A percentile compares a stretch with the other conserved stretches of the same genome.
These are phyloP conservation scores for Annulohypoxylon moriforme DNA, from an alignment of 495 filamentous ascomycete genomes.

Conservation along the genomic window DNA sequence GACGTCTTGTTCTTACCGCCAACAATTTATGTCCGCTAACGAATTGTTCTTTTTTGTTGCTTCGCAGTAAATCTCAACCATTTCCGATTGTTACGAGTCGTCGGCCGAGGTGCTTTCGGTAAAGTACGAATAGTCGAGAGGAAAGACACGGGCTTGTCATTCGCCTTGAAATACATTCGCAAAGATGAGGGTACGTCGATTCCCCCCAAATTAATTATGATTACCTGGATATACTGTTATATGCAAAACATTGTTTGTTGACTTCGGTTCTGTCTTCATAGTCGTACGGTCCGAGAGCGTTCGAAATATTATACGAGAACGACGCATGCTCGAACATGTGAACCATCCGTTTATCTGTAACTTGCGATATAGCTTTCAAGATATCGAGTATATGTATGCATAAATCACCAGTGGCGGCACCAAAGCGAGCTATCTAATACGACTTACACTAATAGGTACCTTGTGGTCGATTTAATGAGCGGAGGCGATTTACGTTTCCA, in stretches of 20 bases:
- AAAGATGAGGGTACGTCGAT: constrained; percentile 91
- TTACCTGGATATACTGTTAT: background rate
- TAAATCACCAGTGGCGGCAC: background rate
- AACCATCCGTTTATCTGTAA: constrained; percentile 99
- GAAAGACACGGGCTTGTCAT: constrained; percentile 91
- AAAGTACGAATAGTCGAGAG: constrained; percentile 98
- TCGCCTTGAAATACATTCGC: constrained; percentile 97
- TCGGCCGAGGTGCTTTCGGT: constrained; percentile 97
- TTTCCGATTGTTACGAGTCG: constrained; percentile 92
- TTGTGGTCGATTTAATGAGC: constrained; percentile 98
- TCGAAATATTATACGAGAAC: constrained; percentile 95
- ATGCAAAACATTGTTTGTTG: constrained; percentile 17
- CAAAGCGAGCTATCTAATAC: constrained; percentile 30
- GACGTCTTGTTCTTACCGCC: constrained; percentile 17
- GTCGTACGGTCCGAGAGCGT: constrained; percentile 98
- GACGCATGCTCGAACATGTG: constrained; percentile 96
- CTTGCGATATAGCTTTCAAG: constrained; percentile 97
- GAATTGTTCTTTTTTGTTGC: constrained; percentile 27
- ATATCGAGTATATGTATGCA: constrained; percentile 96
- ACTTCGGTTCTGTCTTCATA: constrained; percentile 49
- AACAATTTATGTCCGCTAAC: constrained; percentile 30
- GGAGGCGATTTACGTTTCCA: constrained; percentile 97
- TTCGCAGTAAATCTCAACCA: constrained; percentile 92
- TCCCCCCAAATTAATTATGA: background rate
- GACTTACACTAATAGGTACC: constrained; percentile 71